Percentiles rank a stretch among this genome's conserved stretches.
phyloP scores from a whole-genome alignment of 495 filamentous ascomycete genomes.

The Aspergillus egyptiacus region DNA sequence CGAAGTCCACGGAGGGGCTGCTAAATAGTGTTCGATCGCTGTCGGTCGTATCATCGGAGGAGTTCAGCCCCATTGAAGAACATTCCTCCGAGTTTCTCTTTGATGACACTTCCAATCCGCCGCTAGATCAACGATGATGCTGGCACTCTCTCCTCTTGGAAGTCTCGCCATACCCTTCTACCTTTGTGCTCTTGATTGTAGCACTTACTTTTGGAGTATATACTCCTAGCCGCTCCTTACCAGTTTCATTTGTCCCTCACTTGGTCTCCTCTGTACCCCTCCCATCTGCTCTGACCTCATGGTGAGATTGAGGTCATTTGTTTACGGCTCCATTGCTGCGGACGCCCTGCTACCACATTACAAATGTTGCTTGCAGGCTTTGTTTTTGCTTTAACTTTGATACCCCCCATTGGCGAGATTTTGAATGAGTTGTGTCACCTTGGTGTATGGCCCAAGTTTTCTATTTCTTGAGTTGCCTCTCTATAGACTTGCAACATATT shows the following conservation, averaged over 20 bases:
- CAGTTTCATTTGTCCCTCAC: conserved; percentile 26
- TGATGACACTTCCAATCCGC: conserved; percentile 48
- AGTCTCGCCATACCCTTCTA: conserved; percentile 2
- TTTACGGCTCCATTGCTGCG: conserved; percentile 2
- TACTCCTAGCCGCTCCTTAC: conserved; percentile 29
- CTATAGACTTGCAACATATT: conserved; percentile 22
- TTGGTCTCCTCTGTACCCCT: conserved; percentile 6
- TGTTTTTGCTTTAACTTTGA: conserved; percentile 29
- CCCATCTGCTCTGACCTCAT: conserved; percentile 4
- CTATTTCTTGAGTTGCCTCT: conserved; percentile 10
- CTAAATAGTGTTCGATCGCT: conserved; percentile 52
- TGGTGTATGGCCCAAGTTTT: conserved; percentile 10
- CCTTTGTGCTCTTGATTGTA: background rate
- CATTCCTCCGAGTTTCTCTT: conserved; percentile 45
- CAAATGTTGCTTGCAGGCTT: conserved; percentile 14
- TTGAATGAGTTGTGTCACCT: conserved; percentile 22
- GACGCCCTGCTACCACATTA: conserved; percentile 5
- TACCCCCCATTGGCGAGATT: conserved; percentile 37
- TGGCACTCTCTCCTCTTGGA: background rate
- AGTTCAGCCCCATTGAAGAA: conserved; percentile 36
- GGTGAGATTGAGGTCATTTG: conserved; percentile 12
- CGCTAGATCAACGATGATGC: conserved; percentile 37
- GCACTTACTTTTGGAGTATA: conserved; percentile 14
- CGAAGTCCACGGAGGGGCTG: conserved; percentile 63
- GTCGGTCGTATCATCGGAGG: conserved; percentile 40